phyloP scores from a whole-genome alignment of 208 protist genomes.

The Trypanosoma scelopori region DNA sequence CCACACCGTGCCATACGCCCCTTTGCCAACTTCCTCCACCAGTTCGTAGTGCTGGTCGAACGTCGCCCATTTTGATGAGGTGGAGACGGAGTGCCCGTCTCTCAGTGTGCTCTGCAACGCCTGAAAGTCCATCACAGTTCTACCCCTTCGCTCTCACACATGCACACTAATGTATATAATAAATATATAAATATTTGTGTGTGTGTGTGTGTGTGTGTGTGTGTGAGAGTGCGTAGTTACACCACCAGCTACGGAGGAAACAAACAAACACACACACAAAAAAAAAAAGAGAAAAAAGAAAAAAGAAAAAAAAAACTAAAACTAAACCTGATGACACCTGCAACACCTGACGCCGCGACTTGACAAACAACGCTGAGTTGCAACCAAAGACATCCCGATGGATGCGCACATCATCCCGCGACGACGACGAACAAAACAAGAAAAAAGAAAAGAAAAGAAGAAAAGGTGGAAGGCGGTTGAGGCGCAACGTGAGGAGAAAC shows the following conservation, averaged over 20 bases:
- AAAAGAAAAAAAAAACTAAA: too few relatives aligned
- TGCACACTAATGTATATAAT: background rate
- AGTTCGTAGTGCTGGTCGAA: constrained; percentile 63
- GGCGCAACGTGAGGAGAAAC: constrained; percentile 2
- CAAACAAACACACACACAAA: too few relatives aligned
- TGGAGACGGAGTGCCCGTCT: constrained; percentile 17
- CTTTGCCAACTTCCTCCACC: constrained; percentile 71
- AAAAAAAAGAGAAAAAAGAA: too few relatives aligned
- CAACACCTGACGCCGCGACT: too few relatives aligned
- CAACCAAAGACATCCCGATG: too few relatives aligned
- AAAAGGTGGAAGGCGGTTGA: background rate
- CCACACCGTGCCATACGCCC: constrained; percentile 84
- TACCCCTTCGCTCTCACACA: constrained; percentile 4
- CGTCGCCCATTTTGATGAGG: constrained; percentile 13
- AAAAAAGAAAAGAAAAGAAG: background rate
- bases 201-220: too few relatives aligned
- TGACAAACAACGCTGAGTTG: too few relatives aligned
- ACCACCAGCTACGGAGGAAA: too few relatives aligned
- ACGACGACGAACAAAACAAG: too few relatives aligned
- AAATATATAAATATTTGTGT: background rate
- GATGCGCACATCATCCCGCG: too few relatives aligned
- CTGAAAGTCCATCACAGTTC: constrained; percentile 70
- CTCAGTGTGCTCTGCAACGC: constrained; percentile 68
- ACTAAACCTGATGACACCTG: too few relatives aligned
- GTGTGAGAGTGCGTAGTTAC: too few relatives aligned